Conservation (phyloP, 345 rosid species). For the Cardiospermum halicacabum region DNA sequence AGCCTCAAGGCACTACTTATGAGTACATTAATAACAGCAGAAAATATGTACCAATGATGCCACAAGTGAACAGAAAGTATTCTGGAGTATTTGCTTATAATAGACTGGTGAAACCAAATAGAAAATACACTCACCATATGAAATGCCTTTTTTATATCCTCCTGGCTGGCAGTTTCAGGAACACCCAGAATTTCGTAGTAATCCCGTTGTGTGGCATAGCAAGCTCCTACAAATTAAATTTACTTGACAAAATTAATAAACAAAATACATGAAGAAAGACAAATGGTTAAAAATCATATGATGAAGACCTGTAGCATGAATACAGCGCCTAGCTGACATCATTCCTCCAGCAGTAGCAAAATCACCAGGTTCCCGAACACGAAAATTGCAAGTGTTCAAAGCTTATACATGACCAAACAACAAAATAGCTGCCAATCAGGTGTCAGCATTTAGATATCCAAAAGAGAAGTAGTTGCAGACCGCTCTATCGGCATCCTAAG, state of each 20-base stretch:
- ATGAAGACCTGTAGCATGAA: conserved; percentile 63
- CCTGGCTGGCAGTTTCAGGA: conserved; percentile 56
- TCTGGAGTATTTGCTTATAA: background rate
- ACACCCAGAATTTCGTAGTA: conserved; percentile 82
- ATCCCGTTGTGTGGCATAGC: conserved; percentile 35
- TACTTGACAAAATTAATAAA: background rate
- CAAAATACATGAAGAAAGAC: background rate
- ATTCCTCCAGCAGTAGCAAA: conserved; percentile 27
- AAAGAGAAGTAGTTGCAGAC: background rate
- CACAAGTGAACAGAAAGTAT: background rate
- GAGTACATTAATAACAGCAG: background rate
- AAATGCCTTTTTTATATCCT: conserved; percentile 84
- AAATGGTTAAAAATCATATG: background rate
- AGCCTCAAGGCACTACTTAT: background rate
- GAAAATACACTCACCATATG: conserved; percentile 42
- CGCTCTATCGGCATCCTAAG: background rate
- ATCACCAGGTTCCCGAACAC: conserved; percentile 25
- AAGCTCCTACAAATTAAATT: conserved; percentile 32
- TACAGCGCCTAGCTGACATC: conserved; percentile 31
- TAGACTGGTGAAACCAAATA: conserved; percentile 52
- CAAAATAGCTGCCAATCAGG: background rate
- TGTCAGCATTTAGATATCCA: background rate
- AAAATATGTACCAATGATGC: background rate
- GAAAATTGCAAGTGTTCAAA: conserved; percentile 32
- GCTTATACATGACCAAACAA: conserved; percentile 23